Base-by-base conservation (phyloP, 73 alveolate species). In the Paramecium tetraurelia region DNA sequence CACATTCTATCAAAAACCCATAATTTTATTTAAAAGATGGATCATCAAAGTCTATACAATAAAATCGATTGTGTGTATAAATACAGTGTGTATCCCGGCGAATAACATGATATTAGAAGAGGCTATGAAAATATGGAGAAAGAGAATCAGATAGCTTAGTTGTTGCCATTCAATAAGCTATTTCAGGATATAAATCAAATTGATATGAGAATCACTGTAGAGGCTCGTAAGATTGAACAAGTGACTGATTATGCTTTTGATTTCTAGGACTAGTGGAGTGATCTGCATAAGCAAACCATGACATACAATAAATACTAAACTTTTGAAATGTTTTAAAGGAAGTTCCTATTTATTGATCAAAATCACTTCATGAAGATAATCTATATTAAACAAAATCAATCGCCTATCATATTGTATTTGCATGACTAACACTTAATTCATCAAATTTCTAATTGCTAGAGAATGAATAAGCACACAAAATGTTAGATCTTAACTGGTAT, bases 1-100 rank as follows among this genome's bases (percentile, higher is more conserved):
- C 90, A 80, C n/a, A 43, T 80, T 22, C 27, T 80, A 24, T 41
- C 76, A 31, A 80, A 80, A 44, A 80, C 90, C 8, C 90, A 80
- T 43, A 80, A 80, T 80, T 80, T 80, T 48, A 80, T 80, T 80
- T 63, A 80, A 48, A 44, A 80, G 16, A 80, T 80, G 90, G 90
- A 80, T 80, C 90, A 80, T 48, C 50, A 80, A 43, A 80, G 90
- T 80, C 7, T 80, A 1, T 80, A 80, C 24, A 80, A 80, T 80
- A 80, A 80, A 46, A 80, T 41, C 1, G 90, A 80, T 43, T 80
- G 29, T 41, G 90, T 80, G 7, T 41, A 20, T 80, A 33, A 43
- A 46, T 80, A 80, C 46, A 31, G 63, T 44, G 90, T 80, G n/a
- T 80, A 31, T 46, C 90, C 90, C 1, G 43, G n/a, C 14, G 90